Evolutionary conservation across 352 stramenopile genomes (phyloP).

Genomic region (Pythium plurisporium): DNA sequence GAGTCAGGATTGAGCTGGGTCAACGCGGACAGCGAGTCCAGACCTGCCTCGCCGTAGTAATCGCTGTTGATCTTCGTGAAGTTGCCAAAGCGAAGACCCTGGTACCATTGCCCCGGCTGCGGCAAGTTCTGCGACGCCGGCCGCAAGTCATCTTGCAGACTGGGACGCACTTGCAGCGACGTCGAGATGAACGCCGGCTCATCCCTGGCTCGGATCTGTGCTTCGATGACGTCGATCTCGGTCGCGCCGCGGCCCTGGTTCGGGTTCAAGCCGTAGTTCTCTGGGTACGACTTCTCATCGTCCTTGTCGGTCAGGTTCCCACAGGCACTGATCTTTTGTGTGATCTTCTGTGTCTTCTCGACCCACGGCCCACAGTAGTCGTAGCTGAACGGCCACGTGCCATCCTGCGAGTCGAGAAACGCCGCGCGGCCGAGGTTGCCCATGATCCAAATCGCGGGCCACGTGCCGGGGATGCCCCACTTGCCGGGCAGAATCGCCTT

Average conservation of each 20-base stretch:
- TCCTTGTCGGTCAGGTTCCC: constrained; percentile 92
- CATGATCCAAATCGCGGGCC: constrained; percentile 97
- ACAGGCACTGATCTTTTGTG: constrained; percentile 95
- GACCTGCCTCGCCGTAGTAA: constrained; percentile 93
- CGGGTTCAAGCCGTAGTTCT: constrained; percentile 90
- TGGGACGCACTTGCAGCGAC: constrained; percentile 90
- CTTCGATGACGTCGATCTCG: constrained; percentile 96
- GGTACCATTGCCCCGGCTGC: constrained; percentile 87
- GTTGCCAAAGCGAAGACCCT: constrained; percentile 79
- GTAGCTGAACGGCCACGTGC: constrained; percentile 97
- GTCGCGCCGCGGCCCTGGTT: constrained; percentile 92
- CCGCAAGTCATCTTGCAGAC: constrained; percentile 60
- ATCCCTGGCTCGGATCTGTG: constrained; percentile 80
- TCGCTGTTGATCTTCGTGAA: constrained; percentile 91
- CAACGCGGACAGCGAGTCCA: constrained; percentile 94
- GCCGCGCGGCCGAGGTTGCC: constrained; percentile 96
- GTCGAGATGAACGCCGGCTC: constrained; percentile 90
- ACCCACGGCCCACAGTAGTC: constrained; percentile 83
- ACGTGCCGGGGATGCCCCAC: constrained; percentile 92
- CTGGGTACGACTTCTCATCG: constrained; percentile 73
- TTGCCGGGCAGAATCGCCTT: constrained; percentile 92
- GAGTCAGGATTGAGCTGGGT: constrained; percentile 89
- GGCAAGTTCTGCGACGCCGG: constrained; percentile 52
- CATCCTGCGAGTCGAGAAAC: constrained; percentile 91
- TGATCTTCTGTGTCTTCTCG: constrained; percentile 86